Percentiles rank a stretch among this genome's conserved stretches.
These are phyloP conservation scores for Podospora sp. DNA, from an alignment of 495 filamentous ascomycete genomes.

Conservation along the genomic window DNA sequence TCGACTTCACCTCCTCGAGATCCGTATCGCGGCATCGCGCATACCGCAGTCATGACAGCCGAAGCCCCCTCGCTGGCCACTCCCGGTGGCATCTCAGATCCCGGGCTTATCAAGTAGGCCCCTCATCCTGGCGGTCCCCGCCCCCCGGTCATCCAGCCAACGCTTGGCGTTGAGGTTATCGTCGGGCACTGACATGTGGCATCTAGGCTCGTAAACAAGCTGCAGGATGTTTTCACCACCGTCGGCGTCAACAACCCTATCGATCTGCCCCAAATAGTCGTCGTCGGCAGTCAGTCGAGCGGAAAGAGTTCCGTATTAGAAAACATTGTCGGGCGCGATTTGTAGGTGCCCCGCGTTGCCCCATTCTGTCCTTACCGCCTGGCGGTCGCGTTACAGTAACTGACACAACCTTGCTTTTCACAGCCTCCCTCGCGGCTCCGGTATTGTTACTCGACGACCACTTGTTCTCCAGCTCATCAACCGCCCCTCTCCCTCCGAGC, in stretches of 20 bases:
- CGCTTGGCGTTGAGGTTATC: slow-evolving; percentile 5
- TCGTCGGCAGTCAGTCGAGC: slow-evolving; percentile 98
- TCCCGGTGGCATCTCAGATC: slow-evolving; percentile 60
- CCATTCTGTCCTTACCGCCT: slow-evolving; percentile 8
- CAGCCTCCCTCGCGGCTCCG: slow-evolving; percentile 95
- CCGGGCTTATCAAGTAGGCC: slow-evolving; percentile 59
- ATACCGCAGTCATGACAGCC: slow-evolving; percentile 31
- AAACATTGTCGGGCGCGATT: slow-evolving; percentile 98
- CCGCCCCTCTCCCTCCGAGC: slow-evolving; percentile 59
- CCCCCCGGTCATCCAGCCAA: not conserved
- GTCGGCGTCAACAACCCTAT: slow-evolving; percentile 99
- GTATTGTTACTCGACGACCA: slow-evolving; percentile 95
- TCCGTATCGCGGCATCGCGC: slow-evolving; percentile 14
- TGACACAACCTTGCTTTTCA: slow-evolving; percentile 19
- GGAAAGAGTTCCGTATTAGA: slow-evolving; percentile 99
- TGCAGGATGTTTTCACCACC: slow-evolving; percentile 98
- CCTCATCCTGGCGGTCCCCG: slow-evolving; percentile 15
- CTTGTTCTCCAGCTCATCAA: slow-evolving; percentile 99
- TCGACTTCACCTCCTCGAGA: slow-evolving; percentile 6
- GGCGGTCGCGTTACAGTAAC: slow-evolving; percentile 18
- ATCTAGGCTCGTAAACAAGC: slow-evolving; percentile 91
- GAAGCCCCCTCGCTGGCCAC: slow-evolving; percentile 39
- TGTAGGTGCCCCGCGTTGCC: slow-evolving; percentile 61
- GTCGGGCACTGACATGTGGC: slow-evolving; percentile 33
- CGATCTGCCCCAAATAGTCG: slow-evolving; percentile 97